Evolutionary conservation across 495 filamentous ascomycete genomes (phyloP).

Genomic region (Cairneyella variabilis): DNA sequence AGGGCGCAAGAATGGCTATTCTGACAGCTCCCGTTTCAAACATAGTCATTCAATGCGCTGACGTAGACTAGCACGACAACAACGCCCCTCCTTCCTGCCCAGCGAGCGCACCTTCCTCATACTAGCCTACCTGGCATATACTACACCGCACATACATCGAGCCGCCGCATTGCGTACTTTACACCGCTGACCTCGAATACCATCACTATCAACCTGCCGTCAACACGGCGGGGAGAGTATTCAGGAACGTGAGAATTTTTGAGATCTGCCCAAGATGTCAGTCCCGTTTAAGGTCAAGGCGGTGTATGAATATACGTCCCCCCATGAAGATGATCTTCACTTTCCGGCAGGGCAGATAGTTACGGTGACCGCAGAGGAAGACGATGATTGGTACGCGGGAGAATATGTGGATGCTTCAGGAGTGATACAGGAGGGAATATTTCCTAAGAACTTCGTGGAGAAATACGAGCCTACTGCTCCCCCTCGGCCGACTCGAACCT

Average conservation of each 20-base stretch:
- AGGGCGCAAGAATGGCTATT: slow-evolving; percentile 7
- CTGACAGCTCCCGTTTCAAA: slow-evolving; percentile 22
- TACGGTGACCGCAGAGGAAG: slow-evolving; percentile 87
- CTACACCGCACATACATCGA: slow-evolving; percentile 14
- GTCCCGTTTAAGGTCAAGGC: slow-evolving; percentile 90
- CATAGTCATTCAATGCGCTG: slow-evolving; percentile 24
- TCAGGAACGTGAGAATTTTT: too few species aligned
- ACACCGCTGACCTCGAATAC: slow-evolving; percentile 2
- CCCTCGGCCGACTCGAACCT: slow-evolving; percentile 70
- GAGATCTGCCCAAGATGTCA: slow-evolving; percentile 74
- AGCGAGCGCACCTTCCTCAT: not conserved
- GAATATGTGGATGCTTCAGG: slow-evolving; percentile 78
- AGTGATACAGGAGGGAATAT: slow-evolving; percentile 78
- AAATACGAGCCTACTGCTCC: slow-evolving; percentile 88
- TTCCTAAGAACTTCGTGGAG: slow-evolving; percentile 96
- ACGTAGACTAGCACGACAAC: slow-evolving; percentile 27
- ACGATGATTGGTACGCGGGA: slow-evolving; percentile 91
- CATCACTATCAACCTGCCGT: not conserved
- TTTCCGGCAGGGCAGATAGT: slow-evolving; percentile 85
- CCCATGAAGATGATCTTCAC: slow-evolving; percentile 89
- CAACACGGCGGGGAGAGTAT: too few species aligned
- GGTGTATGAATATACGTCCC: slow-evolving; percentile 86
- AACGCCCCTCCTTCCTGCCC: slow-evolving; percentile 20
- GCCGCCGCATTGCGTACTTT: not conserved
- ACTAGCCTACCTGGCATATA: slow-evolving; percentile 20